Base-by-base conservation (phyloP, 2,329 filamentous ascomycete genomes). In the Monilinia aucupariae region DNA sequence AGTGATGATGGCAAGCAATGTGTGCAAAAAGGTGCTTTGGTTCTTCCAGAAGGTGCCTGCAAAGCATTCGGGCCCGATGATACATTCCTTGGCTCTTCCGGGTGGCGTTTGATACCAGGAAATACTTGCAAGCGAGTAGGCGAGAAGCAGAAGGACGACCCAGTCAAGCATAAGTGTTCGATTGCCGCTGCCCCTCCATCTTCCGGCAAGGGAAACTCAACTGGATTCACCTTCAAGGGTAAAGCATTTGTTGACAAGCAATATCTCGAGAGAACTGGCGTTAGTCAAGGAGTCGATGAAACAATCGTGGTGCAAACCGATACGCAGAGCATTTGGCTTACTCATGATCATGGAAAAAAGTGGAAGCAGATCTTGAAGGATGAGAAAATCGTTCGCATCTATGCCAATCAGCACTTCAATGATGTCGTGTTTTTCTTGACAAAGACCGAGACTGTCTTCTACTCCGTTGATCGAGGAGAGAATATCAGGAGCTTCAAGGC, bases 341-440 rank as follows among this genome's bases (percentile, higher is more conserved):
- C 90, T 0, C 84, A 86, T 61, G 86, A 99, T 73, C 93, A 97
- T 71, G 94, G 94, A 71, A 96, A 96, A 77, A 86, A 78, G 2
- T 99, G 94, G 93, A 78, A 85, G 30, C 79, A 81, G 60, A 86
- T 87, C 51, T 81, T 96, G 3, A 80, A 89, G 63, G 84, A 85
- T 39, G 85, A 92, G 68, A 79, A 85, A 2, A 84, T 97, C 63
- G 78, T 82, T 51, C 80, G 78, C 25, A 90, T 99, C 68, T 82
- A 88, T 63, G 89, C 89, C 30, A 91, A 99, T 73, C 81, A 81
- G 54, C 89, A 92, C 76, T 88, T 91, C 75, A 91, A 90, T 70
- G 91, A 97, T 72, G 83, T 87, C 48, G 89, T 94, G 34, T 99
- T 90, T 75, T 92, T 99, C 76, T 80, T 96, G 34, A 96, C 92